Evolutionary conservation across 2,329 filamentous ascomycete species (phyloP).

Genomic region (Pseudocercospora vitis): DNA sequence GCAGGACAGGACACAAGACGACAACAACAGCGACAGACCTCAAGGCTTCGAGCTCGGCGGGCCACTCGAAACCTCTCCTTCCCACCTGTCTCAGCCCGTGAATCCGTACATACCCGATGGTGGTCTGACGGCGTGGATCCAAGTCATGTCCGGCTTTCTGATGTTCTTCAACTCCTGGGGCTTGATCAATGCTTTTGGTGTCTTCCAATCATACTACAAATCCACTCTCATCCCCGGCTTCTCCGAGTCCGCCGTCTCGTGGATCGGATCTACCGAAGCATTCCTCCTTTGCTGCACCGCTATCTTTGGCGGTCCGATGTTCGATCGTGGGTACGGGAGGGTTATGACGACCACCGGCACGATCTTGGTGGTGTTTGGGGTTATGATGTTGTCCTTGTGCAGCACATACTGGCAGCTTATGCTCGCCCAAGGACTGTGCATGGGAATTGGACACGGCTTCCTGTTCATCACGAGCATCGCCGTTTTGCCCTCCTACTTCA

Average conservation of each 20-base stretch:
- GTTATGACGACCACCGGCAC: conserved; percentile 42
- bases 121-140: conserved; percentile 47
- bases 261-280: conserved; percentile 52
- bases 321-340: conserved; percentile 50
- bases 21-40: not conserved
- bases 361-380: conserved; percentile 47
- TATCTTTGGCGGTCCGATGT: conserved; percentile 51
- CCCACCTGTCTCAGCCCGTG: conserved; percentile 26
- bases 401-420: conserved; percentile 53
- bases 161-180: conserved; percentile 48
- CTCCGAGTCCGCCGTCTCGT: conserved; percentile 41
- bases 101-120: conserved; percentile 41
- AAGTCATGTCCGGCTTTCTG: conserved; percentile 47
- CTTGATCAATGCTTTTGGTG: conserved; percentile 43
- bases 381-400: conserved; percentile 53
- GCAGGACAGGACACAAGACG: not conserved
- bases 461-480: conserved; percentile 64
- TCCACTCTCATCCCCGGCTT: conserved; percentile 35
- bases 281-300: conserved; percentile 53
- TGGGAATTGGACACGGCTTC: conserved; percentile 46
- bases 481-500: conserved; percentile 65
- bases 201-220: conserved; percentile 50
- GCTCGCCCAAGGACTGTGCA: conserved; percentile 51
- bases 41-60: conserved; percentile 19
- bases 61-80: conserved; percentile 26